Evolutionary conservation across 202 grass and related monocot species (phyloP), one percentile per base, ranked within the genome.

Genomic region (Zoysia matrella): DNA sequence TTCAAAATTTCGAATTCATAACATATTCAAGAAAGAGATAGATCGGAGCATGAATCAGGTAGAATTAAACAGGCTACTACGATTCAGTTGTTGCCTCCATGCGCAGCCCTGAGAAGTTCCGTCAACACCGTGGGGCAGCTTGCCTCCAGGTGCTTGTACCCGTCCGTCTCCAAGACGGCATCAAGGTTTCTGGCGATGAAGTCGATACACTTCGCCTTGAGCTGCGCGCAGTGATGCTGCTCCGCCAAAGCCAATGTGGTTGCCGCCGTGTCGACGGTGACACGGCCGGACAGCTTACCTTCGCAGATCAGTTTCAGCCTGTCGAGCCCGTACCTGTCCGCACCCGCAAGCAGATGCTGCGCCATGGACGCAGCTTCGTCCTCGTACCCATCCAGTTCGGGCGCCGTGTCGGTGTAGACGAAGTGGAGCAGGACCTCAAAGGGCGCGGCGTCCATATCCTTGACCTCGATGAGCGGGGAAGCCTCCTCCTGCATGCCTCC

Each of bases 391-490:
- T 66, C 60, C 4, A 81, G 66, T 3, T 84, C 75, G 4, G 80
- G 85, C 46, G 54, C 36, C 1, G 40, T 36, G 74, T 91, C 89
- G 3, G 68, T 75, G 77, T 91, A 91, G 52, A 91, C 52, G 82
- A 87, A 91, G 0, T 49, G 13, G 1, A 91, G 85, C 60, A 91
- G 9, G 7, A 45, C 50, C 16, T 41, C 41, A 50, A 84, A 88
- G 9, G 68, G 54, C 36, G 3, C 69, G 0, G 83, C 39, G 1
- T 86, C 79, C 45, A 79, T 86, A 11, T 71, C 83, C 8, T 71
- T 45, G 58, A 88, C 39, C 73, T 80, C 82, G 0, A 87, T 69
- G 12, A 6, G 6, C 7, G 10, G 42, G 5, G 22, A 67, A 5
- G 3, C 16, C 0, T 54, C 60, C 79, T 82, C 85, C 75, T 43